phyloP scores from a whole-genome alignment of 2,329 filamentous ascomycete genomes.

The Camptophora hylomeconis region DNA sequence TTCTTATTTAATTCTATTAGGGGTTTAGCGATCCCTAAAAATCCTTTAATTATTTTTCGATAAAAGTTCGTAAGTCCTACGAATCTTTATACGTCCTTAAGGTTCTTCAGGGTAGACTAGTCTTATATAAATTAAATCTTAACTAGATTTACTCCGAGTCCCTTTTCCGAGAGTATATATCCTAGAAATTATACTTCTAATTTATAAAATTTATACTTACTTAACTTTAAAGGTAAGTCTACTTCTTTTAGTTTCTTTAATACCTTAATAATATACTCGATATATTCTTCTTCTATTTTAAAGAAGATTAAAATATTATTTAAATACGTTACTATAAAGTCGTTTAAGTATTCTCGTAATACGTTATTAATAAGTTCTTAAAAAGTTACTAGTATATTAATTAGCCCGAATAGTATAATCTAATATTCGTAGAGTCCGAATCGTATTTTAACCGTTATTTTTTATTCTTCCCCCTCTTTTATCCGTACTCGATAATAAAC shows the following conservation, averaged over 20 bases:
- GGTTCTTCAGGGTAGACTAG: conserved; percentile 13
- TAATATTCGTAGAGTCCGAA: conserved; percentile 11
- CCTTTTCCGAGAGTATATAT: conserved; percentile 18
- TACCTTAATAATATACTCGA: conserved; percentile 9
- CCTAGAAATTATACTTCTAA: conserved; percentile 20
- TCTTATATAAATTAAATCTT: conserved; percentile 18
- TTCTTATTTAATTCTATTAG: conserved; percentile 11
- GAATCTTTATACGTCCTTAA: conserved; percentile 18
- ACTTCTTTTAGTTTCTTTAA: conserved; percentile 7
- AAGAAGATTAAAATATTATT: conserved; percentile 16
- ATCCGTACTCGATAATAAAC: conserved; percentile 3
- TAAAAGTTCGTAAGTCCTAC: conserved; percentile 23
- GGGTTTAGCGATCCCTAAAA: conserved; percentile 12
- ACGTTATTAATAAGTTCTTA: conserved; percentile 8
- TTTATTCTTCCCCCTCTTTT: conserved; percentile 3
- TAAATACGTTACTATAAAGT: conserved; percentile 11
- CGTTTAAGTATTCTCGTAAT: conserved; percentile 5
- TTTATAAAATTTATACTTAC: conserved; percentile 22
- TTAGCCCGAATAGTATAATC: conserved; percentile 10
- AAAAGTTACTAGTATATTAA: conserved; percentile 6
- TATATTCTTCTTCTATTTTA: conserved; percentile 14
- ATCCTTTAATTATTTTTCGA: conserved; percentile 19
- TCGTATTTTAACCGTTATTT: conserved; percentile 10
- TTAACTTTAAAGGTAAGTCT: conserved; percentile 14
- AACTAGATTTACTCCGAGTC: conserved; percentile 18